Conservation (phyloP, 768 basidiomycete genomes). For the Termitomyces titanicus region DNA sequence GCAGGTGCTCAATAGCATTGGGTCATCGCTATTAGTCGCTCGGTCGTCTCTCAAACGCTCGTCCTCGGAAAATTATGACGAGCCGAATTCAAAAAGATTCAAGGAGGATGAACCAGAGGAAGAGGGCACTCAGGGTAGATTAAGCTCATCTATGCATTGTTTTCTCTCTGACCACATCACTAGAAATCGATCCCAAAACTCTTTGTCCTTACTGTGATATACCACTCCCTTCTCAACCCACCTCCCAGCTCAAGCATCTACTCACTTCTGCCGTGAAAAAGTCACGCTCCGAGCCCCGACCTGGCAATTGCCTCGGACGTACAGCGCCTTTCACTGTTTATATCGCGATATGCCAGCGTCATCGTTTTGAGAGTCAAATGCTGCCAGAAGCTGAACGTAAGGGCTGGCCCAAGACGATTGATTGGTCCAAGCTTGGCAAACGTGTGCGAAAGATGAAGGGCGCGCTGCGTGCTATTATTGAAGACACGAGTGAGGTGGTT, state of each 20-base stretch:
- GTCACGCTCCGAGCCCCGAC: constrained; percentile 60
- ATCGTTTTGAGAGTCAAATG: constrained; percentile 71
- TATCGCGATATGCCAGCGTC: constrained; percentile 70
- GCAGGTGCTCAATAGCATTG: constrained; percentile 36
- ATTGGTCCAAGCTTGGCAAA: constrained; percentile 52
- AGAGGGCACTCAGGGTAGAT: constrained; percentile 30
- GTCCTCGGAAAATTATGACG: constrained; percentile 27
- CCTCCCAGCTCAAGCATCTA: constrained; percentile 53
- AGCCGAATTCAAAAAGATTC: constrained; percentile 26
- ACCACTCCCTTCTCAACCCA: constrained; percentile 58
- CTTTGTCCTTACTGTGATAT: constrained; percentile 84
- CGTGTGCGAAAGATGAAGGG: constrained; percentile 52
- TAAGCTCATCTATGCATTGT: constrained; percentile 20
- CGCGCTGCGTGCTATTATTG: constrained; percentile 47
- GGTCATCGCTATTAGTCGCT: constrained; percentile 12
- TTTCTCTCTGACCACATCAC: constrained; percentile 19
- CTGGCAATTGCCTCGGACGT: constrained; percentile 62
- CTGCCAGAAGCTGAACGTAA: constrained; percentile 66
- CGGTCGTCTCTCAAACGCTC: constrained; percentile 20
- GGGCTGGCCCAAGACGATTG: constrained; percentile 76
- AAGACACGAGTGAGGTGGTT: constrained; percentile 30
- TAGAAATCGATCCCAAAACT: constrained; percentile 55
- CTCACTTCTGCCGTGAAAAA: constrained; percentile 48
- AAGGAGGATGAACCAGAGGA: constrained; percentile 18
- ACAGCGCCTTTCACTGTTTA: constrained; percentile 55